Percentiles rank a stretch among this genome's conserved stretches.
These are phyloP conservation scores for Coffea humblotiana DNA, from an alignment of 305 asterid genomes.

Conservation along the genomic window DNA sequence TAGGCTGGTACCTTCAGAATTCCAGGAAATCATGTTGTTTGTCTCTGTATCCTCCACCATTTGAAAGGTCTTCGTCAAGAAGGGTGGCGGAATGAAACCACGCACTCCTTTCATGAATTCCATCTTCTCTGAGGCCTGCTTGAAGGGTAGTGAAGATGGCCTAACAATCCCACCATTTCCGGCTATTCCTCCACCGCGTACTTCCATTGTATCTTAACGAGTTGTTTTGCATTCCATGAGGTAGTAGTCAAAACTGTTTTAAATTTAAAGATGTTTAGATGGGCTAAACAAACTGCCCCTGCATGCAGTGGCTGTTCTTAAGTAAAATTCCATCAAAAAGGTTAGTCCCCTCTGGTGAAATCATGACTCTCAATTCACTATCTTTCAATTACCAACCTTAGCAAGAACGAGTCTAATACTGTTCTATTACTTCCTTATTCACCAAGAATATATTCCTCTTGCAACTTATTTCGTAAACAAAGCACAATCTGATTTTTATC, in stretches of 20 bases:
- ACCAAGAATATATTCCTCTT: conserved; percentile 14
- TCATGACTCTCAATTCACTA: background rate
- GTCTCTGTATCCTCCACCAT: conserved; percentile 60
- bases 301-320: background rate
- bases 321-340: background rate
- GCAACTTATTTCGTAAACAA: background rate
- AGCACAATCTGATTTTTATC: background rate
- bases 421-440: background rate
- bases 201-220: background rate
- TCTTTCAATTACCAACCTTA: background rate
- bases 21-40: conserved; percentile 47
- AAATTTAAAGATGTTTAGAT: background rate
- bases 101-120: conserved; percentile 9
- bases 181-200: background rate
- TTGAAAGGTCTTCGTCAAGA: conserved; percentile 42
- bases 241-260: background rate
- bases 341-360: background rate
- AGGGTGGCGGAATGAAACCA: conserved; percentile 36
- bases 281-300: background rate
- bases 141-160: background rate
- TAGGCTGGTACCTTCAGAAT: conserved; percentile 42
- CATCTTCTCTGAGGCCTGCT: background rate
- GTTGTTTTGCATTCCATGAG: background rate
- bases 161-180: background rate
- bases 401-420: background rate